Percentiles rank a stretch among this genome's conserved stretches.
Conservation (phyloP, 192 early-diverging fungal genomes). For the Backusella circina region DNA sequence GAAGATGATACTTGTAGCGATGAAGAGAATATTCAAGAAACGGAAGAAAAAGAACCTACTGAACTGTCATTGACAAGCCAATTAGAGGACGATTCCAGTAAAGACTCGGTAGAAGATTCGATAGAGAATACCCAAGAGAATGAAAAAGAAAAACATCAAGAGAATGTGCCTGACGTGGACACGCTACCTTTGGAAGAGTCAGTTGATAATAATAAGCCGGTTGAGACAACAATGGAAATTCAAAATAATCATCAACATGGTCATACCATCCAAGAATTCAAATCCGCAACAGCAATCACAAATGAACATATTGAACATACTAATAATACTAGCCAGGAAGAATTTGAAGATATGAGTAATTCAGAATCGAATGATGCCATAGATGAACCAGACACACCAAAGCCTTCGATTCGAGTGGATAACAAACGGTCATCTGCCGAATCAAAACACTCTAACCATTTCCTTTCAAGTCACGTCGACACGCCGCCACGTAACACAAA, state of each 20-base stretch:
- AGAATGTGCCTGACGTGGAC: neutral
- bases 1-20: neutral
- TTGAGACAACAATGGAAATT: neutral
- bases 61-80: neutral
- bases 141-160: neutral
- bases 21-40: neutral
- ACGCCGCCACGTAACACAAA: neutral
- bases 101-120: too few species aligned
- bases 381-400: neutral
- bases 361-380: neutral
- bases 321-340: neutral
- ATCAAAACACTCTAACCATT: neutral
- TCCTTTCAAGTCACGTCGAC: neutral
- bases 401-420: neutral
- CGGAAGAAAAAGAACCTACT: neutral
- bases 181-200: neutral
- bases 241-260: neutral
- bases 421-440: neutral
- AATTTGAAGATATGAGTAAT: neutral
- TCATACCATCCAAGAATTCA: neutral
- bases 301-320: neutral
- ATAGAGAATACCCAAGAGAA: neutral
- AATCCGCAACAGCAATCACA: neutral
- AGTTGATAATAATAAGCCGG: neutral
- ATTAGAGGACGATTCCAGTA: neutral